A percentile compares a stretch with the other conserved stretches of the same genome.
phyloP scores from a whole-genome alignment of 306 rosid species.

The Cucurbita ficifolia region DNA sequence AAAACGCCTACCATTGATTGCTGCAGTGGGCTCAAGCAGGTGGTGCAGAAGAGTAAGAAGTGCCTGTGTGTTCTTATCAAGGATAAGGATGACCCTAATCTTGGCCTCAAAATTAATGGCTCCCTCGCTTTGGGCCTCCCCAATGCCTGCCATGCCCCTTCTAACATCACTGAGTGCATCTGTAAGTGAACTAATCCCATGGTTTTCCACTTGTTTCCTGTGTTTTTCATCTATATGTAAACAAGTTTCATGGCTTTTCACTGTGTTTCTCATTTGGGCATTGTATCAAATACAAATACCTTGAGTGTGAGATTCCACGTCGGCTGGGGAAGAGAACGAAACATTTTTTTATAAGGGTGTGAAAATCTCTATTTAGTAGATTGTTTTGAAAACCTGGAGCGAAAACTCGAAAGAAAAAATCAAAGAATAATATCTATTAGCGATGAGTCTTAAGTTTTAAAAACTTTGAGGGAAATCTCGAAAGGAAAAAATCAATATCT shows the following conservation, averaged over 20 bases:
- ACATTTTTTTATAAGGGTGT: no score
- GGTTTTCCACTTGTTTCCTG: background rate
- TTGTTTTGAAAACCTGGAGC: no score
- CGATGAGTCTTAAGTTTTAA: no score
- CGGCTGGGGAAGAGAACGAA: no score
- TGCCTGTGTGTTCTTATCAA: slow-evolving; percentile 59
- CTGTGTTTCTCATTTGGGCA: background rate
- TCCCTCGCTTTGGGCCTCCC: slow-evolving; percentile 54
- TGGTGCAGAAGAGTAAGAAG: slow-evolving; percentile 35
- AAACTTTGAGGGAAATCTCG: no score
- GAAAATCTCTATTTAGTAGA: no score
- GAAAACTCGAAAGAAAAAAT: no score
- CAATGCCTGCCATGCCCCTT: slow-evolving; percentile 28
- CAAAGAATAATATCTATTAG: no score
- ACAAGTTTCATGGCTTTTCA: background rate
- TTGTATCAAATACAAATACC: background rate
- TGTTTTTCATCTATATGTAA: slow-evolving; percentile 10
- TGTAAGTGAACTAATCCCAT: slow-evolving; percentile 13
- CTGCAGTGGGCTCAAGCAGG: slow-evolving; percentile 45
- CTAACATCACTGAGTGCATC: slow-evolving; percentile 38
- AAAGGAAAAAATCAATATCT: no score
- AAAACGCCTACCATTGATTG: slow-evolving; percentile 54
- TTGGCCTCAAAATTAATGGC: slow-evolving; percentile 44
- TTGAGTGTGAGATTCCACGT: background rate
- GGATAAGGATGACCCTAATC: slow-evolving; percentile 56